These are phyloP conservation scores for Globisporangium heterothallicum DNA, from an alignment of 352 stramenopile species.

Conservation along the genomic window DNA sequence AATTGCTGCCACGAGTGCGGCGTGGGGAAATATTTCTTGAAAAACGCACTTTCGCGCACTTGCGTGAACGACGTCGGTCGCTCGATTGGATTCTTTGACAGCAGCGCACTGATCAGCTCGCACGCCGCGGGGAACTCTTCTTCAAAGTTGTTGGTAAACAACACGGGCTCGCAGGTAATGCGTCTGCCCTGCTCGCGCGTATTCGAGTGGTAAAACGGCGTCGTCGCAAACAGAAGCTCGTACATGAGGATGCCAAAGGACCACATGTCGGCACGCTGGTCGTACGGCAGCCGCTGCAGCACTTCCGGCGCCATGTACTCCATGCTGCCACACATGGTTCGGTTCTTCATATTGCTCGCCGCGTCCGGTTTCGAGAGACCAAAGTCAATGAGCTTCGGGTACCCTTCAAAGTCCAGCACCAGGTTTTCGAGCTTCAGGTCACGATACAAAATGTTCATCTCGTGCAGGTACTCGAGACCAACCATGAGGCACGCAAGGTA, in stretches of 20 bases:
- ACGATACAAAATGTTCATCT: constrained; percentile 58
- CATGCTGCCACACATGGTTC: constrained; percentile 64
- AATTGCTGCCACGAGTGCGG: constrained; percentile 41
- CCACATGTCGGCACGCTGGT: constrained; percentile 62
- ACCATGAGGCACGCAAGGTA: constrained; percentile 93
- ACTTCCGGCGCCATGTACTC: constrained; percentile 81
- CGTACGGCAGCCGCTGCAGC: constrained; percentile 49
- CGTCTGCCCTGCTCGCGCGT: constrained; percentile 55
- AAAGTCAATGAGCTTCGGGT: constrained; percentile 77
- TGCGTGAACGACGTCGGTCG: constrained; percentile 36
- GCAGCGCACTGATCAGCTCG: constrained; percentile 34
- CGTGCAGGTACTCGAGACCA: constrained; percentile 85
- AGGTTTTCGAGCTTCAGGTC: constrained; percentile 89
- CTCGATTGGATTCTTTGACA: constrained; percentile 43
- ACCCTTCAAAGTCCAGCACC: constrained; percentile 82
- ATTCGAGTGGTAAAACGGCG: constrained; percentile 88
- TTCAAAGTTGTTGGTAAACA: constrained; percentile 53
- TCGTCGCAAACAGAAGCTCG: constrained; percentile 50
- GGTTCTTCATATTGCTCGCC: constrained; percentile 28
- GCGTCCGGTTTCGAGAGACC: constrained; percentile 54
- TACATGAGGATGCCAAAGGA: constrained; percentile 76
- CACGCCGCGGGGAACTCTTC: constrained; percentile 28
- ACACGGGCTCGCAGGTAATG: constrained; percentile 53
- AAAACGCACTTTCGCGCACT: constrained; percentile 43
- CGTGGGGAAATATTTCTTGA: constrained; percentile 39